phyloP scores from a whole-genome alignment of 257 asterid species.

The Vinca minor region DNA sequence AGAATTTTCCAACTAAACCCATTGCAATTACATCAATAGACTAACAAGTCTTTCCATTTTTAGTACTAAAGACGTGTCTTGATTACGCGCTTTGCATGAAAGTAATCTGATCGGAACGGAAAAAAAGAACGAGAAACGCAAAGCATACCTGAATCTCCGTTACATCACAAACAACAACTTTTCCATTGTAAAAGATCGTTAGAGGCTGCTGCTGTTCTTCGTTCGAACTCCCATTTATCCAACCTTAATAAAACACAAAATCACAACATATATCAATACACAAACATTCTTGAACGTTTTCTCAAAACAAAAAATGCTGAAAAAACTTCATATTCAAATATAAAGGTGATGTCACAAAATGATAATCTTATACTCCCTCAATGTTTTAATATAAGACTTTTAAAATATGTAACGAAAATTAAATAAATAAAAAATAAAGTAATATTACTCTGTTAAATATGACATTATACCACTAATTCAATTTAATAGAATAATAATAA shows the following conservation, averaged over 20 bases:
- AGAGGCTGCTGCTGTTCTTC: constrained; percentile 18
- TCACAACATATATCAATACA: neutral
- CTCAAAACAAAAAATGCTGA: too few species aligned
- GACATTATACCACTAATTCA: too few species aligned
- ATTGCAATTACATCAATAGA: neutral
- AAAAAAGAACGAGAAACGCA: neutral
- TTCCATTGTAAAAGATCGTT: constrained; percentile 51
- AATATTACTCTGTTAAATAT: too few species aligned
- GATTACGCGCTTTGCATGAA: neutral
- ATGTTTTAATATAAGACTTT: too few species aligned
- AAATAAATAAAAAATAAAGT: too few species aligned
- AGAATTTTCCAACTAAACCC: neutral
- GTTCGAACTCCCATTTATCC: constrained; percentile 12
- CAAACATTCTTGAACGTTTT: neutral
- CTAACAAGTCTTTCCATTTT: neutral
- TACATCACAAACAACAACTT: constrained; percentile 35
- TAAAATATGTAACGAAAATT: too few species aligned
- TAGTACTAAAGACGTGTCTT: neutral
- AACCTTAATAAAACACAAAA: constrained; percentile 9
- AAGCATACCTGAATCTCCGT: constrained; percentile 34
- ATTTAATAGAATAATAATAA: too few species aligned
- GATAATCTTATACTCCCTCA: too few species aligned
- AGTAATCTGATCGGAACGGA: too few species aligned
- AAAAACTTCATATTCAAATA: too few species aligned
- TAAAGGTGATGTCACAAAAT: too few species aligned